A percentile compares a stretch with the other conserved stretches of the same genome.
These are phyloP conservation scores for Candida sp. DNA, from an alignment of 1,139 yeast species.

Conservation along the genomic window DNA sequence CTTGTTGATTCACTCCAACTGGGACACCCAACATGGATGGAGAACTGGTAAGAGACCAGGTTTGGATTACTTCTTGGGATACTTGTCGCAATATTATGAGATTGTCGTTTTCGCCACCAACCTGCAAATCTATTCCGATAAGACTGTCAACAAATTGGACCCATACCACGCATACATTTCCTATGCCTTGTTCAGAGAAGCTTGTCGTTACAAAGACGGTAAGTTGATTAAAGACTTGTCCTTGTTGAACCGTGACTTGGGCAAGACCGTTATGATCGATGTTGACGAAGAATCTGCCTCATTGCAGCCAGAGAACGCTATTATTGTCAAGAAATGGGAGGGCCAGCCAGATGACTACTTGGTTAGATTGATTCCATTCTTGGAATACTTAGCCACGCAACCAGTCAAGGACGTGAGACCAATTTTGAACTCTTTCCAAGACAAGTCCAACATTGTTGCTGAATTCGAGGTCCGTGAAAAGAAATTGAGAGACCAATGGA, in stretches of 20 bases:
- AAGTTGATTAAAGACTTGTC: constrained; percentile 85
- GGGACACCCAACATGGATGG: constrained; percentile 97
- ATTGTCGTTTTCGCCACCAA: constrained; percentile 89
- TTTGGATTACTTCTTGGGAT: constrained; percentile 93
- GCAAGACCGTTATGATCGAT: constrained; percentile 81
- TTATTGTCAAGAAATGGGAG: constrained; percentile 83
- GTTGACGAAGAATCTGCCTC: constrained; percentile 74
- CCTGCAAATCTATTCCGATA: constrained; percentile 86
- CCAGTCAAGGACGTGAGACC: constrained; percentile 93
- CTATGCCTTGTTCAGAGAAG: constrained; percentile 89
- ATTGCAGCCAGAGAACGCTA: constrained; percentile 92
- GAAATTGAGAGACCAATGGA: constrained; percentile 68
- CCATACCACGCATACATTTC: constrained; percentile 92
- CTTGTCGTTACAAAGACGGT: constrained; percentile 90
- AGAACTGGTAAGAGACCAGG: constrained; percentile 99
- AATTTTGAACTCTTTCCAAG: constrained; percentile 70
- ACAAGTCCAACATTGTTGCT: constrained; percentile 62
- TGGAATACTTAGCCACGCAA: constrained; percentile 95
- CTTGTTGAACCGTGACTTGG: constrained; percentile 88
- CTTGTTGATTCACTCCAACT: constrained; percentile 85
- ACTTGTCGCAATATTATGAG: constrained; percentile 94
- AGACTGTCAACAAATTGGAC: constrained; percentile 84
- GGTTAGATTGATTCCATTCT: constrained; percentile 83
- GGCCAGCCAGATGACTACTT: constrained; percentile 84
- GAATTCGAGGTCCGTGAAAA: constrained; percentile 84